These are phyloP conservation scores for Neofusicoccum sp. DNA, from an alignment of 2,329 filamentous ascomycete genomes.

Conservation along the genomic window DNA sequence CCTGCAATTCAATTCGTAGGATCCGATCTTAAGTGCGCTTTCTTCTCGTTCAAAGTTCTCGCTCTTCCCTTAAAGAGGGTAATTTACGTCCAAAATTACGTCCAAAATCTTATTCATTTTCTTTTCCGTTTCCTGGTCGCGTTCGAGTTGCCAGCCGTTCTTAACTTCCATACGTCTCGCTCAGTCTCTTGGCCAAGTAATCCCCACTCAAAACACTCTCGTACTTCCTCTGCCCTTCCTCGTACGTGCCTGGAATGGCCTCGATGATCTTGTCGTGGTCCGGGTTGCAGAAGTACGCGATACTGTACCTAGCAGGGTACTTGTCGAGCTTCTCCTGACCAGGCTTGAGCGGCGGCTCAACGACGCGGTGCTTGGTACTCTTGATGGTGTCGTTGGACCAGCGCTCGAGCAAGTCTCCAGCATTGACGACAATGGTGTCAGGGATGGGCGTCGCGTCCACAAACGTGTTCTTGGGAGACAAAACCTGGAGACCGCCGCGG, in stretches of 20 bases:
- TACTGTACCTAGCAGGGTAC: conserved; percentile 75
- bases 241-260: conserved; percentile 75
- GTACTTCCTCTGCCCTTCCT: conserved; percentile 70
- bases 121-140: background rate
- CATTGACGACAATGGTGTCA: conserved; percentile 82
- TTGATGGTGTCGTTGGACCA: conserved; percentile 93
- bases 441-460: conserved; percentile 80
- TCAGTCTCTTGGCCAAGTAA: conserved; percentile 75
- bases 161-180: conserved; percentile 58
- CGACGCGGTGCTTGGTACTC: conserved; percentile 85
- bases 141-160: background rate
- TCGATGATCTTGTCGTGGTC: conserved; percentile 75
- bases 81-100: no score
- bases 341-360: conserved; percentile 66
- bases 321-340: conserved; percentile 47
- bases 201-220: conserved; percentile 72
- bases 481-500: conserved; percentile 39
- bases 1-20: no score
- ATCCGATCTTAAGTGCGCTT: no score
- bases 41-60: no score
- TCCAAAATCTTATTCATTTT: background rate
- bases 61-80: no score
- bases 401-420: conserved; percentile 78
- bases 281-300: conserved; percentile 92
- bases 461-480: conserved; percentile 72